Evolutionary conservation across 768 basidiomycete genomes (phyloP).

Genomic region (Pisolithus albus): DNA sequence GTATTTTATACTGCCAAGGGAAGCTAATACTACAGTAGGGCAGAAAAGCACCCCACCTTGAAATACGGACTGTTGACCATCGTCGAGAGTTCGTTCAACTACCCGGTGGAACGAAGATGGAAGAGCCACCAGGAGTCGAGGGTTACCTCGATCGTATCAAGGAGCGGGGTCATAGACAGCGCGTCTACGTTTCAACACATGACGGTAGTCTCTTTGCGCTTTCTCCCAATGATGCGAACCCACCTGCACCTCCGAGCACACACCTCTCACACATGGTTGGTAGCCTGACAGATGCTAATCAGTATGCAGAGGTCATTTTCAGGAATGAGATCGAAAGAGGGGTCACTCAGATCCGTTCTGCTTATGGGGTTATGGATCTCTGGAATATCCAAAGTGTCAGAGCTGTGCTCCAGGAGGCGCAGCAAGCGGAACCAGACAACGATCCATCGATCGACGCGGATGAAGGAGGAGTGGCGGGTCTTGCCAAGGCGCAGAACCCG

Average conservation of each 20-base stretch:
- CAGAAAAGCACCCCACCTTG: constrained; percentile 46
- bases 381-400: constrained; percentile 59
- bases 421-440: constrained; percentile 25
- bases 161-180: constrained; percentile 53
- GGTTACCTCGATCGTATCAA: constrained; percentile 76
- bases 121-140: constrained; percentile 79
- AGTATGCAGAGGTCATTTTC: constrained; percentile 32
- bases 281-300: constrained; percentile 20
- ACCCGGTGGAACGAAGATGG: constrained; percentile 36
- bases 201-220: constrained; percentile 67
- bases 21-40: constrained; percentile 25
- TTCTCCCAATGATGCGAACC: constrained; percentile 45
- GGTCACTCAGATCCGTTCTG: constrained; percentile 51
- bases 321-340: constrained; percentile 57
- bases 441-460: constrained; percentile 51
- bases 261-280: constrained; percentile 27
- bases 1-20: constrained; percentile 3
- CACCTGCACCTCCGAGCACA: constrained; percentile 62
- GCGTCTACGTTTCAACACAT: constrained; percentile 65
- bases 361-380: constrained; percentile 68
- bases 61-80: constrained; percentile 73
- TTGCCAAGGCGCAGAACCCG: constrained; percentile 39
- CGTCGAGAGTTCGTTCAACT: constrained; percentile 41
- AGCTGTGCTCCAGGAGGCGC: constrained; percentile 43
- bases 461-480: constrained; percentile 53